phyloP scores from a whole-genome alignment of 2,329 filamentous ascomycete genomes.

The Myriangium duriaei region DNA sequence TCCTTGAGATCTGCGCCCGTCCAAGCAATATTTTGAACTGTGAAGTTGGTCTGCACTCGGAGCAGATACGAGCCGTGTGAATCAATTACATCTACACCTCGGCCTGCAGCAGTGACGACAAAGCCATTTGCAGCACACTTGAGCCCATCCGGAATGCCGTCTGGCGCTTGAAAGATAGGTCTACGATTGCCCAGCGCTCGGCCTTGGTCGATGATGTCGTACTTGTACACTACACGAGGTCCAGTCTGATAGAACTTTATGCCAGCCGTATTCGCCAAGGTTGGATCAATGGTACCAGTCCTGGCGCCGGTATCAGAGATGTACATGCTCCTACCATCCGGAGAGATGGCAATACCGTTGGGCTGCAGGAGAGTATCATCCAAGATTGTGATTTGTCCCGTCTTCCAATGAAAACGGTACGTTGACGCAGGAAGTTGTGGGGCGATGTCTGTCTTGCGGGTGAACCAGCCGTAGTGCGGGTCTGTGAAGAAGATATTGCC shows the following conservation, averaged over 20 bases:
- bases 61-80: conserved; percentile 25
- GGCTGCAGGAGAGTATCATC: conserved; percentile 30
- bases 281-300: conserved; percentile 16
- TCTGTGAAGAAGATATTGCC: conserved; percentile 41
- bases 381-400: conserved; percentile 29
- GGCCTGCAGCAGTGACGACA: conserved; percentile 27
- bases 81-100: conserved; percentile 30
- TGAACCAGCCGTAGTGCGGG: conserved; percentile 26
- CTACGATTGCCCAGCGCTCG: conserved; percentile 27
- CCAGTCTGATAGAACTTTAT: conserved; percentile 21
- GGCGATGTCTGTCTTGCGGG: conserved; percentile 20
- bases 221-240: conserved; percentile 28
- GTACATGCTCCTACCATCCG: conserved; percentile 32
- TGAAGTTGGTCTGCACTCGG: conserved; percentile 30
- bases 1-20: conserved; percentile 27
- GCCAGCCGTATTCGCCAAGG: conserved; percentile 17
- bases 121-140: conserved; percentile 32
- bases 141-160: conserved; percentile 31
- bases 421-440: conserved; percentile 21
- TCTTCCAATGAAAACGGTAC: conserved; percentile 32
- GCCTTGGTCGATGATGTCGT: conserved; percentile 25
- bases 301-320: conserved; percentile 30
- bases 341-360: conserved; percentile 35
- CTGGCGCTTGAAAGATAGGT: conserved; percentile 28
- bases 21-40: conserved; percentile 35